Percentiles rank a stretch among this genome's conserved stretches.
These are phyloP conservation scores for Sodiomyces alkalinus DNA, from an alignment of 2,329 filamentous ascomycete species.

Conservation along the genomic window DNA sequence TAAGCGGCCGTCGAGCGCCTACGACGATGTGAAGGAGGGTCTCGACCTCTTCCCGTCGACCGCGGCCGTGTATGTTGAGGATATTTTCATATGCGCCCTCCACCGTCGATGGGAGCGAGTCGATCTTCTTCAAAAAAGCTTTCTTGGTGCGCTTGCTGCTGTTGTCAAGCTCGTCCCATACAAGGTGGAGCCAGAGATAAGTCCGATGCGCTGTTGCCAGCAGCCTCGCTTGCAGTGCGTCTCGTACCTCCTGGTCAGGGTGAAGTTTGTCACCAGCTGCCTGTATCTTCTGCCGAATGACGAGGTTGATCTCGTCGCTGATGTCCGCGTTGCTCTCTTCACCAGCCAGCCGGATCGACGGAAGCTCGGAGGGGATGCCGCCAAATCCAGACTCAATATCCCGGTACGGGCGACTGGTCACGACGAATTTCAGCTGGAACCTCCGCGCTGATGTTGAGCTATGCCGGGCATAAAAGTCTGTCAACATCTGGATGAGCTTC, in stretches of 20 bases:
- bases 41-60: background rate
- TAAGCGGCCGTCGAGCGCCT: slow-evolving; percentile 6
- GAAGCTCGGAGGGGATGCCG: slow-evolving; percentile 1
- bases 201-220: slow-evolving; percentile 3
- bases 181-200: slow-evolving; percentile 7
- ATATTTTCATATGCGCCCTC: slow-evolving; percentile 5
- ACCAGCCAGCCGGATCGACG: slow-evolving; percentile 4
- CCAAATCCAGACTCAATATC: slow-evolving; percentile 3
- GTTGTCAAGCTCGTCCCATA: slow-evolving; percentile 1
- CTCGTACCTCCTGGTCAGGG: slow-evolving; percentile 1
- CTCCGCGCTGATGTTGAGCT: background rate
- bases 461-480: slow-evolving; percentile 1
- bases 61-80: background rate
- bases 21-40: slow-evolving; percentile 6
- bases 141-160: slow-evolving; percentile 1
- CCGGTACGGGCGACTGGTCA: slow-evolving; percentile 5
- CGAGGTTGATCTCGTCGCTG: slow-evolving; percentile 5
- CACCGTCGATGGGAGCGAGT: slow-evolving; percentile 3
- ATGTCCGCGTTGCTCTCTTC: slow-evolving; percentile 5
- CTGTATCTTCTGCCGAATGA: slow-evolving; percentile 2
- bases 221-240: background rate
- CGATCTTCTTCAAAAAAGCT: slow-evolving; percentile 2
- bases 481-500: background rate
- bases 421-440: slow-evolving; percentile 3
- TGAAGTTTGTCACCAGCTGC: background rate